phyloP scores from a whole-genome alignment of 2,329 filamentous ascomycete species.

The Ploettnerulaceae sp. region DNA sequence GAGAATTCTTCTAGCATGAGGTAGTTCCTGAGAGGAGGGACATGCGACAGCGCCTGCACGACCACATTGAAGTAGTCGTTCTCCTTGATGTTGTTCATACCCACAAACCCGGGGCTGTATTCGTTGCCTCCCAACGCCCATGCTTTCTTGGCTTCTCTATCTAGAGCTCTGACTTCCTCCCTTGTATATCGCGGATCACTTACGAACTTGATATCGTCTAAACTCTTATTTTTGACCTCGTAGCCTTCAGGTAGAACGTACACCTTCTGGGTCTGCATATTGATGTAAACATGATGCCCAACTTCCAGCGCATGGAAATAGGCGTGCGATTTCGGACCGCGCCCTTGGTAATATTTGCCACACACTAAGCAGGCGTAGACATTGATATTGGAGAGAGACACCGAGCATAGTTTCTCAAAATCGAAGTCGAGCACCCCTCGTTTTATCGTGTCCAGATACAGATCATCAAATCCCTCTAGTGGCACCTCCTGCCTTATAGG shows the following conservation, averaged over 20 bases:
- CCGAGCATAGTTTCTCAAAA: constrained; percentile 96
- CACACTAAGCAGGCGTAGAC: constrained; percentile 97
- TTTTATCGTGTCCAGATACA: constrained; percentile 97
- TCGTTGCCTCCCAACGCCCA: constrained; percentile 79
- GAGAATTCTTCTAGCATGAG: constrained; percentile 82
- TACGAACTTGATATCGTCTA: constrained; percentile 98
- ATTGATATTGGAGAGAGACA: constrained; percentile 96
- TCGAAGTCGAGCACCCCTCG: constrained; percentile 93
- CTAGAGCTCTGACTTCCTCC: constrained; percentile 73
- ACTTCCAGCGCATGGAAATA: constrained; percentile 97
- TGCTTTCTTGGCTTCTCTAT: constrained; percentile 57
- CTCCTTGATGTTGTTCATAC: constrained; percentile 99
- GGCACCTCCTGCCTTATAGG: constrained; percentile 69
- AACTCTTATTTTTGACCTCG: constrained; percentile 87
- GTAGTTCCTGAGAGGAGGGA: constrained; percentile 83
- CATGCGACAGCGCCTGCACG: constrained; percentile 85
- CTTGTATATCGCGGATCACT: constrained; percentile 84
- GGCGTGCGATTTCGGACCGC: constrained; percentile 89
- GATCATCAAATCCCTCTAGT: constrained; percentile 83
- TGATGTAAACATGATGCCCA: constrained; percentile 96
- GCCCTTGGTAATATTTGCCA: constrained; percentile 94
- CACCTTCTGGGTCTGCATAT: constrained; percentile 88
- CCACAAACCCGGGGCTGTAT: constrained; percentile 91
- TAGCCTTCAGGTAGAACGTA: constrained; percentile 95
- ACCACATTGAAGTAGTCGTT: constrained; percentile 98